These are phyloP conservation scores for Thalassia testudinum DNA, from an alignment of 116 monocot genomes.

Conservation along the genomic window DNA sequence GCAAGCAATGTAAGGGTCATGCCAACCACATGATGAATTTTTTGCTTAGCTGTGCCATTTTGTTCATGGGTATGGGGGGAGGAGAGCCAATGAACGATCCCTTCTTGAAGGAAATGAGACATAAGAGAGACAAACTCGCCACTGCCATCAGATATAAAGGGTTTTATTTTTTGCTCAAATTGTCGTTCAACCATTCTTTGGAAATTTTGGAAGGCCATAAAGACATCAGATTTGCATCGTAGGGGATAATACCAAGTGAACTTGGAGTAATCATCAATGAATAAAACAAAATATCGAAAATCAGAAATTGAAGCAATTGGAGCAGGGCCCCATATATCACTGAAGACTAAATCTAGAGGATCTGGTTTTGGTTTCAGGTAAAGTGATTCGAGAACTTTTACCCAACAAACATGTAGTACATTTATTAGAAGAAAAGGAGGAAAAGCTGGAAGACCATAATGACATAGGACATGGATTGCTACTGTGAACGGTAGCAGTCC, in stretches of 20 bases:
- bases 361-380: too few species aligned
- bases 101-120: background rate
- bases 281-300: background rate
- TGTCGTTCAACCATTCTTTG: background rate
- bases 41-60: background rate
- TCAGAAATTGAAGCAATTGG: background rate
- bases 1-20: background rate
- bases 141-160: background rate
- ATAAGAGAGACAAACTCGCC: background rate
- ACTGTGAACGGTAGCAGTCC: too few species aligned
- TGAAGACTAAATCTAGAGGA: background rate
- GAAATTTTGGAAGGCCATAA: background rate
- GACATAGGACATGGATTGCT: too few species aligned
- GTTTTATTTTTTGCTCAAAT: background rate
- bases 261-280: conserved; percentile 1
- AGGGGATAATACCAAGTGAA: background rate
- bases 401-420: too few species aligned
- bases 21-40: background rate
- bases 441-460: too few species aligned
- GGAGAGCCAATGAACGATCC: background rate
- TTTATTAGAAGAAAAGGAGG: too few species aligned
- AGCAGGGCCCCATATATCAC: background rate
- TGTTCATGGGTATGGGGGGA: conserved; percentile 1
- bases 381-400: too few species aligned
- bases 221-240: background rate